Percentiles rank a stretch among this genome's conserved stretches.
Evolutionary conservation across 805 yeast species (phyloP).

Genomic region (Saccharomycopsis capsularis): DNA sequence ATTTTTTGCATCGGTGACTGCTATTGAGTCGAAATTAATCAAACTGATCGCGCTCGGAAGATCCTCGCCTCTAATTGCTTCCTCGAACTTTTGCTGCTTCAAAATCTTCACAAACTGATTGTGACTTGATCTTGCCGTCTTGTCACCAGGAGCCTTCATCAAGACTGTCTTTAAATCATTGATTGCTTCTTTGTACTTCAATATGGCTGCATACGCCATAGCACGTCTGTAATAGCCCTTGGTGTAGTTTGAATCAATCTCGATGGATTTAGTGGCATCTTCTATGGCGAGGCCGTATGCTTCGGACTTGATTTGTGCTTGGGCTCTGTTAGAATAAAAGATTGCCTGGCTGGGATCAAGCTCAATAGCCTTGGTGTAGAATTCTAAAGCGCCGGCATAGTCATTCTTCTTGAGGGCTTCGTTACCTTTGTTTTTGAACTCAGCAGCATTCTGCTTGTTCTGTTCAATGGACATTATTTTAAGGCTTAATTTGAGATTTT

Average conservation of each 20-base stretch:
- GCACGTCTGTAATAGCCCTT: constrained; percentile 90
- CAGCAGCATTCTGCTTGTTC: constrained; percentile 32
- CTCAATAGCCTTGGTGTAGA: constrained; percentile 70
- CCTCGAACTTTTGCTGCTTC: constrained; percentile 71
- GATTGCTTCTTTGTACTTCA: constrained; percentile 69
- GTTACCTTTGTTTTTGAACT: constrained; percentile 67
- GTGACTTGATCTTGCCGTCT: constrained; percentile 53
- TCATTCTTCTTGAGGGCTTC: constrained; percentile 58
- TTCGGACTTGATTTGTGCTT: constrained; percentile 79
- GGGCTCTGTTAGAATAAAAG: constrained; percentile 81
- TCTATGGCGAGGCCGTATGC: constrained; percentile 76
- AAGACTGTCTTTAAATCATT: constrained; percentile 61
- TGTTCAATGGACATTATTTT: no score
- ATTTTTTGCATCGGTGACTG: not conserved
- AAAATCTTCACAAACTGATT: constrained; percentile 58
- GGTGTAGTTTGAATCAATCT: constrained; percentile 54
- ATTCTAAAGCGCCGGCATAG: constrained; percentile 55
- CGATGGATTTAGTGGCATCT: constrained; percentile 72
- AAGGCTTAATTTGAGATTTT: no score
- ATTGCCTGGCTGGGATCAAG: constrained; percentile 52
- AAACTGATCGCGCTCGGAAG: constrained; percentile 41
- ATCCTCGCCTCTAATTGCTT: constrained; percentile 75
- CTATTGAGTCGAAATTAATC: constrained; percentile 34
- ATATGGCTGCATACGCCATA: constrained; percentile 65
- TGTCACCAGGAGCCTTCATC: constrained; percentile 58